These are phyloP conservation scores for Aureobasidium namibiae DNA, from an alignment of 2,329 filamentous ascomycete species.

Conservation along the genomic window DNA sequence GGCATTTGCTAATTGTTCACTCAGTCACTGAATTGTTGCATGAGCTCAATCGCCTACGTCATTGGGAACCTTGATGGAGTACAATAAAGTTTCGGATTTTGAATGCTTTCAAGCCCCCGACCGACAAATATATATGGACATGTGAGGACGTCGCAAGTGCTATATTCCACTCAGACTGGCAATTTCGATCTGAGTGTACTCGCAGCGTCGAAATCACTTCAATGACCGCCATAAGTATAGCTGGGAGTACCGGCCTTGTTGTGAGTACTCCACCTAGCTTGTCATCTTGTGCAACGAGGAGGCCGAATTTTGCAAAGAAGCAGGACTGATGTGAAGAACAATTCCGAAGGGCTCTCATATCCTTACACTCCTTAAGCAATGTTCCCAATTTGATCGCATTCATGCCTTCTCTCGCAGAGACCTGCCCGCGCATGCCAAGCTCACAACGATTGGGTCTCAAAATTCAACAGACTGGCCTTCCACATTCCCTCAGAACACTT, in stretches of 20 bases:
- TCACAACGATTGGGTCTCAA: constrained; percentile 55
- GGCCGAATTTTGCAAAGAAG: no score
- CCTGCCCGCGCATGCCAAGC: constrained; percentile 48
- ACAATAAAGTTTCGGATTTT: not conserved
- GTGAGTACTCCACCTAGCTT: constrained; percentile 36
- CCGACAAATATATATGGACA: not conserved
- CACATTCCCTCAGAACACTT: constrained; percentile 50
- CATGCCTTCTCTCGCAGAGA: constrained; percentile 59
- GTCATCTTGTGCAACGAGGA: no score
- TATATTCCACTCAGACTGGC: no score
- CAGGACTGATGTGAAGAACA: no score
- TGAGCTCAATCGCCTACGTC: no score
- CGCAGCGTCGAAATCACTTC: not conserved
- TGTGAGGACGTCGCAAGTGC: not conserved
- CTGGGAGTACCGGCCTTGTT: constrained; percentile 58
- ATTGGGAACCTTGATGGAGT: not conserved
- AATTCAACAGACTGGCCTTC: constrained; percentile 63
- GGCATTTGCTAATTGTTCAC: no score
- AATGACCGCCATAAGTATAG: constrained; percentile 46
- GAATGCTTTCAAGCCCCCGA: not conserved
- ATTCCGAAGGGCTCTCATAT: constrained; percentile 57
- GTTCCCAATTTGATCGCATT: constrained; percentile 45
- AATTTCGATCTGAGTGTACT: no score
- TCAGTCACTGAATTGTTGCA: no score
- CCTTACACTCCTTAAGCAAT: constrained; percentile 52